Base-by-base conservation (phyloP, 768 basidiomycete genomes). In the Suillus sp. region DNA sequence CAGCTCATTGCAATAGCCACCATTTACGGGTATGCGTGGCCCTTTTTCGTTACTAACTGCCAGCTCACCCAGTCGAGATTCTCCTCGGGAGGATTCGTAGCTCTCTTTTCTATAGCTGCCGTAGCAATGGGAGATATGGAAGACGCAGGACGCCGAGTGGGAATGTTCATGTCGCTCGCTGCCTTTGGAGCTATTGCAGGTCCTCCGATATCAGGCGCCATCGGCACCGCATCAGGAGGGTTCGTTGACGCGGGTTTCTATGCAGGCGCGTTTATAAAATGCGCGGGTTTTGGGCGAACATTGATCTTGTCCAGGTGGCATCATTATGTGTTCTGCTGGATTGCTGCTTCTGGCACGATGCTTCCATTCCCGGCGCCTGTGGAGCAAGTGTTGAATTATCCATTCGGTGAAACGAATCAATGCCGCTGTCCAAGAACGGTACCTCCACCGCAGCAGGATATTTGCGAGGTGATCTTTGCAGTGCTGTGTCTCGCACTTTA, bases 161-260 rank as follows among this genome's bases (percentile, higher is more conserved):
- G 91, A 7, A 85, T 90, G 80, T 84, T 83, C 64, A 78, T 88
- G 72, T 87, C 82, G 35, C 79, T 89, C 57, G 62, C 85, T 27
- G 81, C 90, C 0, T 43, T 91, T 20, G 89, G 88, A 9, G 87
- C 87, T 0, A 77, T 92, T 3, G 81, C 80, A 0, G 91, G 91
- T 0, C 88, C 89, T 3, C 91, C 91, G 0, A 88, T 91, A 64
- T 89, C 89, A 9, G 91, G 91, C 1, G 86, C 86, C 0, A 89
- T 92, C 66, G 80, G 82, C 59, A 71, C 70, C 0, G 78, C 81
- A 0, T 83, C 86, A 1, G 82, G 81, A 2, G 79, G 80, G 0
- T 93, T 72, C 40, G 35, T 59, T 45, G 66, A 2, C 4, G 69
- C 75, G 4, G 74, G 77, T 7, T 75, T 66, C 62, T 88, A 82